Evolutionary conservation across 208 protist genomes (phyloP).

Genomic region (Wallacemonas rigidus): DNA sequence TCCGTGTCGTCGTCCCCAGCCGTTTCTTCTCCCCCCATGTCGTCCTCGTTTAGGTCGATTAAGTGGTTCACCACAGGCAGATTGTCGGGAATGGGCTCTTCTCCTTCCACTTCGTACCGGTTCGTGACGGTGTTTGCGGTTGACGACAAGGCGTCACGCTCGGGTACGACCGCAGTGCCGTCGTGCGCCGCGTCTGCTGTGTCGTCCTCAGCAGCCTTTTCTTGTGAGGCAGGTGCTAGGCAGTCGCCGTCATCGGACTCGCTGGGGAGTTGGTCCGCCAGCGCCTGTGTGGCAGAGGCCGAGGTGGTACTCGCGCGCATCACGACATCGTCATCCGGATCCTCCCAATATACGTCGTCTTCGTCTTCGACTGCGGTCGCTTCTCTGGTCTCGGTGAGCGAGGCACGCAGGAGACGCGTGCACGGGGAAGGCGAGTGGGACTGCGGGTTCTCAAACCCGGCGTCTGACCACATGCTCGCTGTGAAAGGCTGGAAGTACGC

Average conservation of each 20-base stretch:
- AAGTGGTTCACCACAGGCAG: not conserved
- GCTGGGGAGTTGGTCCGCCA: not conserved
- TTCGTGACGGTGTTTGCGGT: not conserved
- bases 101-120: not conserved
- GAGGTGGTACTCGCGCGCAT: not conserved
- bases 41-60: slow-evolving; percentile 12
- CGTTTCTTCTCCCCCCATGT: not conserved
- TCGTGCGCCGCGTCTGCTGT: too few species aligned
- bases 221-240: not conserved
- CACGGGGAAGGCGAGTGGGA: slow-evolving; percentile 10
- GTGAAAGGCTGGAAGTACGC: slow-evolving; percentile 18
- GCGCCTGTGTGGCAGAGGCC: not conserved
- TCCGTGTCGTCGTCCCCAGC: not conserved
- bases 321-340: not conserved
- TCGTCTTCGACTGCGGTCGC: not conserved
- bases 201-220: too few species aligned
- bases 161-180: not conserved
- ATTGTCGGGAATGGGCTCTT: not conserved
- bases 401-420: not conserved
- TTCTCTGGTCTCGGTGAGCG: not conserved
- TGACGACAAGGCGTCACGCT: not conserved
- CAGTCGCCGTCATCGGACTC: not conserved
- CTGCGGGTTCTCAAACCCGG: slow-evolving; percentile 1
- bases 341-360: not conserved
- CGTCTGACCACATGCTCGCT: slow-evolving; percentile 11